phyloP scores from a whole-genome alignment of 2,329 filamentous ascomycete species.

The Botryotinia convoluta region DNA sequence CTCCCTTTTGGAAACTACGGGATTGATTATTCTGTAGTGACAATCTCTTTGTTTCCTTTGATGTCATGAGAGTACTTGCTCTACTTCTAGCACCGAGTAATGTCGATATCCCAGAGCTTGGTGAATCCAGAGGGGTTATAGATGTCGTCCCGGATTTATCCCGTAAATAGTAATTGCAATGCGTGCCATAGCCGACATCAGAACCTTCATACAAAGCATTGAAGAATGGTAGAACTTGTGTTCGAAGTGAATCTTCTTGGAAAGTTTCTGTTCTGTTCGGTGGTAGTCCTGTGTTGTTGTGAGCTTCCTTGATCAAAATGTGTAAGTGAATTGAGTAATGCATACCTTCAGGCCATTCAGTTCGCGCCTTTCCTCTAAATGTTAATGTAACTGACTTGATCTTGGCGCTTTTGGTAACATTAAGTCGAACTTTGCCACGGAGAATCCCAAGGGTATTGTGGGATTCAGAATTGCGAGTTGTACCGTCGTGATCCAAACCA shows the following conservation, averaged over 20 bases:
- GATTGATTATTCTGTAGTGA: constrained; percentile 65
- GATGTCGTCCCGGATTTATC: constrained; percentile 34
- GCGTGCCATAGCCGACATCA: constrained; percentile 59
- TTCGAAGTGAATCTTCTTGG: constrained; percentile 82
- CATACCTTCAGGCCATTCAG: constrained; percentile 93
- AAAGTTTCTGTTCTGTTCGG: constrained; percentile 79
- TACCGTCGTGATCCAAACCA: constrained; percentile 63
- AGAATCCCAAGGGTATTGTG: constrained; percentile 67
- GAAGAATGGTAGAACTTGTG: constrained; percentile 89
- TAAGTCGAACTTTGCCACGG: constrained; percentile 77
- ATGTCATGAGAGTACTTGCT: constrained; percentile 30
- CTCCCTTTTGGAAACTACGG: constrained; percentile 65
- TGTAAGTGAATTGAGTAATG: constrained; percentile 28
- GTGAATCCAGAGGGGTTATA: constrained; percentile 29
- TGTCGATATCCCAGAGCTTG: constrained; percentile 31
- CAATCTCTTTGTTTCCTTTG: constrained; percentile 49
- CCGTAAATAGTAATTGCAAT: constrained; percentile 53
- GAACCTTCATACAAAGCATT: constrained; percentile 66
- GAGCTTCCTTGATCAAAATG: neutral
- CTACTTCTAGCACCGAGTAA: constrained; percentile 29
- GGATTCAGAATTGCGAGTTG: constrained; percentile 29
- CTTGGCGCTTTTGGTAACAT: constrained; percentile 85
- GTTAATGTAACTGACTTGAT: constrained; percentile 88
- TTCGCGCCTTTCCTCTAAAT: constrained; percentile 79
- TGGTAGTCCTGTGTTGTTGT: constrained; percentile 63